A percentile compares a stretch with the other conserved stretches of the same genome.
These are phyloP conservation scores for Herpetomonas samuelpessoai DNA, from an alignment of 208 protist genomes.

Conservation along the genomic window DNA sequence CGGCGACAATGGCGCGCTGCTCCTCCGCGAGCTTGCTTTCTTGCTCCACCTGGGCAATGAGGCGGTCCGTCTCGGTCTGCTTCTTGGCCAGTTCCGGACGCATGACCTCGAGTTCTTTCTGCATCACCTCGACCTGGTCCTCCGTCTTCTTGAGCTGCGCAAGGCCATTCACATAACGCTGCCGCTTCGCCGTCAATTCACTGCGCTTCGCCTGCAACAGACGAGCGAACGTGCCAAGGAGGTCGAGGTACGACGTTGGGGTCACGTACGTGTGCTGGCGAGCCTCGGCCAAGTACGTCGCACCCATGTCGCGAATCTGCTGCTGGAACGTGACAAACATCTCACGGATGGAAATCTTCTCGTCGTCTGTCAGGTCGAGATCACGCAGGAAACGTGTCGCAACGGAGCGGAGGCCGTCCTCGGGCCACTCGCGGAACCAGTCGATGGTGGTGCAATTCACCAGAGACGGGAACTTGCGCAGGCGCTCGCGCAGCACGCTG, in stretches of 20 bases:
- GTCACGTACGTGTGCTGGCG: slow-evolving; percentile 94
- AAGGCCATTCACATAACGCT: slow-evolving; percentile 89
- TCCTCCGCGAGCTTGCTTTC: slow-evolving; percentile 88
- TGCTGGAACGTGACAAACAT: slow-evolving; percentile 93
- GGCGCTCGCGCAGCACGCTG: slow-evolving; percentile 90
- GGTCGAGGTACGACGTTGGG: slow-evolving; percentile 95
- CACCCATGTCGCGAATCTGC: slow-evolving; percentile 81
- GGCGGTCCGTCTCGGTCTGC: slow-evolving; percentile 85
- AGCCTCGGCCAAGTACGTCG: slow-evolving; percentile 83
- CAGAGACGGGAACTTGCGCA: slow-evolving; percentile 97
- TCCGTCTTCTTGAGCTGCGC: slow-evolving; percentile 89
- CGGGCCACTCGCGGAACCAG: slow-evolving; percentile 98
- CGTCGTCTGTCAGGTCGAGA: slow-evolving; percentile 71
- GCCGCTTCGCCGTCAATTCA: slow-evolving; percentile 84
- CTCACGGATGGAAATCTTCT: slow-evolving; percentile 68
- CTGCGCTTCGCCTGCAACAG: slow-evolving; percentile 83
- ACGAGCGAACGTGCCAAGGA: slow-evolving; percentile 90
- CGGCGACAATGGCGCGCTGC: slow-evolving; percentile 78
- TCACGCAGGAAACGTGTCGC: slow-evolving; percentile 84
- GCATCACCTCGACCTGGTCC: slow-evolving; percentile 95
- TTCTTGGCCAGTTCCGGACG: slow-evolving; percentile 90
- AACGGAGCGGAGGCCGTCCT: slow-evolving; percentile 93
- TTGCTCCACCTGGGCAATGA: slow-evolving; percentile 82
- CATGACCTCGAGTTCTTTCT: slow-evolving; percentile 91
- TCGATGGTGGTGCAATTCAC: slow-evolving; percentile 99